Evolutionary conservation across 805 yeast species (phyloP), one percentile per base, ranked within the genome.

Genomic region (Komagataella kurtzmanii): DNA sequence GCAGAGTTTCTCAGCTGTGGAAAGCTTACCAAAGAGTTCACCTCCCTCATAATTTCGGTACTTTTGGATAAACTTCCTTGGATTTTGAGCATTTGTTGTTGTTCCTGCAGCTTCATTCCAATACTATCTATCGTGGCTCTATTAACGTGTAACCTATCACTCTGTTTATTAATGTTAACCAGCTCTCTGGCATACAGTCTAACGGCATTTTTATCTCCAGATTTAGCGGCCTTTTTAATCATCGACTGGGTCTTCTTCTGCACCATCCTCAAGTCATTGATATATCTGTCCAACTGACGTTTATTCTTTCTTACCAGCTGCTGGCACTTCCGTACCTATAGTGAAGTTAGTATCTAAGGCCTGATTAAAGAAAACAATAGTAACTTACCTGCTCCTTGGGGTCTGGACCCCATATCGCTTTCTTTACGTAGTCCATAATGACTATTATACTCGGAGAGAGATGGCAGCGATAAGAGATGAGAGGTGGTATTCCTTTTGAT

Each of bases 381-480:
- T 19, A 48, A 14, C 78, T 49, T 65, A 75, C 82, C 60, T 85
- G 95, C 60, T 88, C 98, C 61, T 84, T 83, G 46, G 97, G 97
- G 62, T 90, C 97, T 0, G 98, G 97, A 0, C 99, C 99, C 85
- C 95, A 91, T 44, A 91, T 83, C 3, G 90, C 86, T 63, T 83
- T 82, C 69, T 88, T 90, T 40, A 91, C 65, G 64, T 74, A 84
- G 62, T 91, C 88, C 98, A 91, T 91, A 10, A 1, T 47, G 45
- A 7, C 18, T 48, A 10, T 18, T 48, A 30, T 30, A 30, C 40
- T 30, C 6, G 40, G 40, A 10, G 6, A 30, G 14, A 30, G 40
- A 14, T 14, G 14, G 40, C 40, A 14, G 40, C 40, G 40, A 30
- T 30, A 30, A 30, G 40, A 30, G 40, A 30, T 2, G 40, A 14